A percentile compares a stretch with the other conserved stretches of the same genome.
Conservation (phyloP, 169 alveolate genomes). For the Plasmodium vivax region DNA sequence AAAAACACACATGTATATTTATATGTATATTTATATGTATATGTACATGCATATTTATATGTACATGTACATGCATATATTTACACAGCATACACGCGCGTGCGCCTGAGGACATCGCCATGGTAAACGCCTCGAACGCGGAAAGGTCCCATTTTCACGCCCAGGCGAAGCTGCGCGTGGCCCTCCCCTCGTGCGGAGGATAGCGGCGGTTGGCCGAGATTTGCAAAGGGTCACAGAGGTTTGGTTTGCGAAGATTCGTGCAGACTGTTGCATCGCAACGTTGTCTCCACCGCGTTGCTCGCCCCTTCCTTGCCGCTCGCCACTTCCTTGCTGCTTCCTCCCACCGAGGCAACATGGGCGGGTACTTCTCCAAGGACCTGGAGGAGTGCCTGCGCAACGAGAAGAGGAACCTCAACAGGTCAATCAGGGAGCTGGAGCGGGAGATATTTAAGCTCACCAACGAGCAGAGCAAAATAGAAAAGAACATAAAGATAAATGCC, state of each 20-base stretch:
- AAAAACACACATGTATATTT: too few species aligned
- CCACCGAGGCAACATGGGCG: slow-evolving; percentile 8
- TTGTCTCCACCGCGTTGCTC: neutral
- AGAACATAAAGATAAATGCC: slow-evolving; percentile 24
- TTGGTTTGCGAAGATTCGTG: neutral
- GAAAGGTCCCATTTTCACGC: neutral
- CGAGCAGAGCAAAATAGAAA: slow-evolving; percentile 42
- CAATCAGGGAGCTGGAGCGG: slow-evolving; percentile 44
- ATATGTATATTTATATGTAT: neutral
- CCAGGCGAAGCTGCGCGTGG: neutral
- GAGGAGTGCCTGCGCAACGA: slow-evolving; percentile 56
- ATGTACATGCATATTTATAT: neutral
- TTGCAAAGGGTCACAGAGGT: neutral
- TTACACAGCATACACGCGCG: too few species aligned
- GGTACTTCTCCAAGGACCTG: slow-evolving; percentile 19
- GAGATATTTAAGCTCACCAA: slow-evolving; percentile 45
- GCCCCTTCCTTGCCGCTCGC: neutral
- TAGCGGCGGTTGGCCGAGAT: neutral
- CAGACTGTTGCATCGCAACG: neutral
- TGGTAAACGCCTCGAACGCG: neutral
- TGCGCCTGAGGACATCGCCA: neutral
- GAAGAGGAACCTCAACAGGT: slow-evolving; percentile 45
- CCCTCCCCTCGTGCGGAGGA: neutral
- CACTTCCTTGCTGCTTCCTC: neutral
- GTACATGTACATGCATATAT: neutral